Percentiles rank a stretch among this genome's conserved stretches.
These are phyloP conservation scores for Zygosaccharomyces bisporus DNA, from an alignment of 805 yeast genomes.

Conservation along the genomic window DNA sequence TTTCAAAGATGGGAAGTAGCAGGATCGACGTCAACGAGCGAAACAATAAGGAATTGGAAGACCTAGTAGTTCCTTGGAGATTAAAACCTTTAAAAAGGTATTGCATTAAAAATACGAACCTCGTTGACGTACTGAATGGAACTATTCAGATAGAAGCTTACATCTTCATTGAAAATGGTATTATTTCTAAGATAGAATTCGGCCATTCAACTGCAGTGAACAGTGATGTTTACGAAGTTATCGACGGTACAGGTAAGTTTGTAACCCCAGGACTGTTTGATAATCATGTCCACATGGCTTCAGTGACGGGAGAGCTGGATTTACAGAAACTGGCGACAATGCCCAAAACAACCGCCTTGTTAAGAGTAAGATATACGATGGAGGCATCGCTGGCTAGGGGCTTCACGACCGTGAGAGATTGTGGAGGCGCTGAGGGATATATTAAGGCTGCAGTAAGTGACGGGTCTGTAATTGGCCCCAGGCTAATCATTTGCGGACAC, in stretches of 20 bases:
- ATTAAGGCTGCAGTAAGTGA: constrained; percentile 11
- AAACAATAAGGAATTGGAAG: constrained; percentile 12
- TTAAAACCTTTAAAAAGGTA: constrained; percentile 4
- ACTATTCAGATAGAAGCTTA: constrained; percentile 3
- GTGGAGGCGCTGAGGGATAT: constrained; percentile 16
- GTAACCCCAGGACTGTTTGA: constrained; percentile 16
- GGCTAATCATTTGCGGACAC: constrained; percentile 15
- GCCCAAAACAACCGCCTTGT: constrained; percentile 12
- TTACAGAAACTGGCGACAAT: constrained; percentile 7
- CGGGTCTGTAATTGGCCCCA: constrained; percentile 13
- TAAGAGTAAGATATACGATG: constrained; percentile 13
- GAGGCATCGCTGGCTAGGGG: constrained; percentile 13
- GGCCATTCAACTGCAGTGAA: constrained; percentile 3
- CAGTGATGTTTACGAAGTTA: constrained; percentile 6
- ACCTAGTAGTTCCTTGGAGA: constrained; percentile 8
- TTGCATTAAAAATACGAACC: constrained; percentile 13
- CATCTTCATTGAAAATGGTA: constrained; percentile 13
- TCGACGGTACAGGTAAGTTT: constrained; percentile 15
- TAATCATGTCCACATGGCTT: constrained; percentile 15
- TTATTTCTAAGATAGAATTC: constrained; percentile 11
- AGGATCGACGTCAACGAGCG: constrained; percentile 13
- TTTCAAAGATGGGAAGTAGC: background rate
- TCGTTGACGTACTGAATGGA: constrained; percentile 14
- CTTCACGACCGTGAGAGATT: constrained; percentile 16
- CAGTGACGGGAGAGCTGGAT: constrained; percentile 13